Evolutionary conservation across 2,329 filamentous ascomycete genomes (phyloP).

Genomic region (Aspergillus ruber): DNA sequence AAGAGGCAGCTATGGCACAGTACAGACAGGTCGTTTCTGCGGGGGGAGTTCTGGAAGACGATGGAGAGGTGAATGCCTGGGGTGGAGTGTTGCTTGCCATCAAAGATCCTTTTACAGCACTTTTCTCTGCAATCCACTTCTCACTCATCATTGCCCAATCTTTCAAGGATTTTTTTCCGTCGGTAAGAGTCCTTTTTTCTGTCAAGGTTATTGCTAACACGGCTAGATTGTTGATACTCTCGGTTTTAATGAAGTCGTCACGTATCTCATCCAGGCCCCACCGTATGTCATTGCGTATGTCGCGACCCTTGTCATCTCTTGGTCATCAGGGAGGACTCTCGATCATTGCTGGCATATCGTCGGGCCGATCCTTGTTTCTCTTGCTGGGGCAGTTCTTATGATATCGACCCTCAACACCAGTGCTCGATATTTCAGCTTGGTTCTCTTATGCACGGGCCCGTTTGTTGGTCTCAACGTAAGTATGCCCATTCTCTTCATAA

Average conservation of each 20-base stretch:
- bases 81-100: constrained; percentile 4
- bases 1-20: constrained; percentile 6
- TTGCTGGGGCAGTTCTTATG: constrained; percentile 6
- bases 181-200: background rate
- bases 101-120: constrained; percentile 6
- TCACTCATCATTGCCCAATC: constrained; percentile 7
- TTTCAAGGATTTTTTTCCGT: constrained; percentile 9
- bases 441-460: constrained; percentile 7
- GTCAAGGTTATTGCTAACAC: background rate
- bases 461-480: constrained; percentile 8
- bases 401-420: constrained; percentile 6
- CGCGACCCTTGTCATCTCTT: constrained; percentile 4
- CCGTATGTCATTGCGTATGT: constrained; percentile 8
- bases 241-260: constrained; percentile 4
- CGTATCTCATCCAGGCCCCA: constrained; percentile 8
- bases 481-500: background rate
- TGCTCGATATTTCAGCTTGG: constrained; percentile 7
- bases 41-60: constrained; percentile 2
- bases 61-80: constrained; percentile 2
- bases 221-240: constrained; percentile 6
- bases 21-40: constrained; percentile 6
- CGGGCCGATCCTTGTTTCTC: constrained; percentile 2
- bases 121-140: constrained; percentile 6
- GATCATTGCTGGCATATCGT: constrained; percentile 9
- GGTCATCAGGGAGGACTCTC: constrained; percentile 3